Percentiles rank a stretch among this genome's conserved stretches.
phyloP scores from a whole-genome alignment of 164 flowering plant genomes.

The grape (Vitis vinifera) region DNA sequence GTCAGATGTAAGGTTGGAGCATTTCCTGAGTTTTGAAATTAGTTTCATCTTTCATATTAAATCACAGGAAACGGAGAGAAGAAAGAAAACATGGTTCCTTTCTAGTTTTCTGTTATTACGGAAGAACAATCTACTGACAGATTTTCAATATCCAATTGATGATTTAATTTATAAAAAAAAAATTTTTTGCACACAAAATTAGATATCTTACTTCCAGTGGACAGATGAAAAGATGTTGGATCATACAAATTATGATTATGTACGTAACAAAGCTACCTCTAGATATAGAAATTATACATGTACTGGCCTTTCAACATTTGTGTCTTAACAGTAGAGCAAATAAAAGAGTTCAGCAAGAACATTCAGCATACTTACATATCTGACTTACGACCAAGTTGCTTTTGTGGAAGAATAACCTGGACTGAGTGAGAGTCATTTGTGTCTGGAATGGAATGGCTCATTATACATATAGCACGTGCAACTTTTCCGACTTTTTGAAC shows the following conservation, averaged over 20 bases:
- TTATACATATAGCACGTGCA: constrained; percentile 90
- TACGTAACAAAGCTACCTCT: neutral
- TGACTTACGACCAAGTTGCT: constrained; percentile 95
- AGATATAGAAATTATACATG: neutral
- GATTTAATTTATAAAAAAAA: too few relatives aligned
- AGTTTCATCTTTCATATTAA: neutral
- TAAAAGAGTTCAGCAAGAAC: neutral
- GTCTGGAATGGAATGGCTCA: constrained; percentile 94
- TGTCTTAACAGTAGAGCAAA: neutral
- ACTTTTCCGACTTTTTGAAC: constrained; percentile 87
- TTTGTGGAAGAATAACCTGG: constrained; percentile 94
- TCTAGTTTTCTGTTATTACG: too few relatives aligned
- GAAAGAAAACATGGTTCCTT: neutral
- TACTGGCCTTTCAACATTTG: neutral
- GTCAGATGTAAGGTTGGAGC: neutral
- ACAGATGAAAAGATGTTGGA: too few relatives aligned
- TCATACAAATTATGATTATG: too few relatives aligned
- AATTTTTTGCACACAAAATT: too few relatives aligned
- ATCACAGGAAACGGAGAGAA: neutral
- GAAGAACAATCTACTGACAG: too few relatives aligned
- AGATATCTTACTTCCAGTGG: too few relatives aligned
- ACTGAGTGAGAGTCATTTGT: constrained; percentile 87
- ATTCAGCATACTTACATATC: constrained; percentile 62
- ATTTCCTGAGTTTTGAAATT: neutral
- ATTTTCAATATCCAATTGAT: too few relatives aligned